A percentile compares a stretch with the other conserved stretches of the same genome.
Conservation (phyloP, 495 filamentous ascomycete species). For the Cryomyces minteri region DNA sequence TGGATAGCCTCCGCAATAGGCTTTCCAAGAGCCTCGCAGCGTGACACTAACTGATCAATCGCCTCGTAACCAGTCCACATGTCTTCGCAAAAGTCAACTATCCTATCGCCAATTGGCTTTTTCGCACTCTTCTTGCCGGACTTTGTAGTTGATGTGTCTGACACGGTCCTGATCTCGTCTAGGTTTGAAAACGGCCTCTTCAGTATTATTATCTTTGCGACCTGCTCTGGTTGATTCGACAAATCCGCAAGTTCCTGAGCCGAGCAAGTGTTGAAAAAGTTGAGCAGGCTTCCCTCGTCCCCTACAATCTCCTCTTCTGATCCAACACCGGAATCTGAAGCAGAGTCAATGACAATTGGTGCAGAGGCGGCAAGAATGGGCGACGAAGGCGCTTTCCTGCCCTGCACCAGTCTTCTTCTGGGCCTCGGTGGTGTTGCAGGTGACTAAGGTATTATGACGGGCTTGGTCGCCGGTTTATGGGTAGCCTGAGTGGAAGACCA, state of each 20-base stretch:
- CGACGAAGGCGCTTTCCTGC: too few species aligned
- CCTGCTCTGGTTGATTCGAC: constrained; percentile 43
- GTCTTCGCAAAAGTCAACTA: constrained; percentile 51
- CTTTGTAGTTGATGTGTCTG: constrained; percentile 28
- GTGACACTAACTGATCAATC: constrained; percentile 56
- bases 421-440: constrained; percentile 20
- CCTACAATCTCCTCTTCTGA: constrained; percentile 21
- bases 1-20: constrained; percentile 51
- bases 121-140: constrained; percentile 28
- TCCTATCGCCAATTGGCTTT: constrained; percentile 45
- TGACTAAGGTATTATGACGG: neutral
- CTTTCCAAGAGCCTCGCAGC: constrained; percentile 52
- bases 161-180: constrained; percentile 34
- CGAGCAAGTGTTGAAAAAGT: constrained; percentile 69
- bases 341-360: constrained; percentile 20
- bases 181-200: constrained; percentile 25
- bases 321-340: constrained; percentile 34
- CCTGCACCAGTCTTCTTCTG: constrained; percentile 37
- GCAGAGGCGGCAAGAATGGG: constrained; percentile 17
- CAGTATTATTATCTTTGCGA: constrained; percentile 43
- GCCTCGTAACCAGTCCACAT: constrained; percentile 61
- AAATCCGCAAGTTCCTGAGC: constrained; percentile 58
- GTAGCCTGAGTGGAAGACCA: constrained; percentile 31
- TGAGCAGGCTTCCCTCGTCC: constrained; percentile 36
- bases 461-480: neutral